A percentile compares a stretch with the other conserved stretches of the same genome.
Evolutionary conservation across 768 basidiomycete genomes (phyloP).

Genomic region (Fistulinella prunicolor): DNA sequence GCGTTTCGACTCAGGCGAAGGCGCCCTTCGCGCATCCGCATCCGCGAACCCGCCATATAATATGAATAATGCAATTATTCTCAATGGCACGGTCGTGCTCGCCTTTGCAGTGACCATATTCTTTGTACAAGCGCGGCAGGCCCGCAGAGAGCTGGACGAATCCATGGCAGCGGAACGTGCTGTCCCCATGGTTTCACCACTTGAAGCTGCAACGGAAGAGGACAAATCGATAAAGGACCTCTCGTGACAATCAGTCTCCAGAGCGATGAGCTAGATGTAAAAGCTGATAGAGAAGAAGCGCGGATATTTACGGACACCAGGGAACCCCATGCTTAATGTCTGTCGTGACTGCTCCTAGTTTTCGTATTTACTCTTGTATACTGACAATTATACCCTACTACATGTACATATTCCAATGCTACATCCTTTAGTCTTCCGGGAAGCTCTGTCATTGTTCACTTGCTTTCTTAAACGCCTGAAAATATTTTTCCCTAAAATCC

Average conservation of each 20-base stretch:
- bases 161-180: slow-evolving; percentile 33
- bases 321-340: not conserved
- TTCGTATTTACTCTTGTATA: too few species aligned
- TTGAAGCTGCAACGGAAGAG: not conserved
- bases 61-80: slow-evolving; percentile 66
- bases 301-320: not conserved
- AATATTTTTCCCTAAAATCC: slow-evolving; percentile 87
- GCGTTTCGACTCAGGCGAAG: slow-evolving; percentile 43
- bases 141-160: slow-evolving; percentile 61
- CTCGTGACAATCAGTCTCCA: not conserved
- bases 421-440: not conserved
- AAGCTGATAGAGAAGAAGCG: not conserved
- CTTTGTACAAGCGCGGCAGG: slow-evolving; percentile 58
- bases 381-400: not conserved
- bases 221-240: not conserved
- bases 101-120: slow-evolving; percentile 41
- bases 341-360: not conserved
- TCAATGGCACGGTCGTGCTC: slow-evolving; percentile 55
- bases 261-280: not conserved
- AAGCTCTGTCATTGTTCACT: slow-evolving; percentile 4
- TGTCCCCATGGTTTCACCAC: not conserved
- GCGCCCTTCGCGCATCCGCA: slow-evolving; percentile 61
- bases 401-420: not conserved
- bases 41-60: slow-evolving; percentile 67
- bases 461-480: slow-evolving; percentile 68